Base-by-base conservation (phyloP, 2,329 filamentous ascomycete genomes). In the Samsoniella hepiali region DNA sequence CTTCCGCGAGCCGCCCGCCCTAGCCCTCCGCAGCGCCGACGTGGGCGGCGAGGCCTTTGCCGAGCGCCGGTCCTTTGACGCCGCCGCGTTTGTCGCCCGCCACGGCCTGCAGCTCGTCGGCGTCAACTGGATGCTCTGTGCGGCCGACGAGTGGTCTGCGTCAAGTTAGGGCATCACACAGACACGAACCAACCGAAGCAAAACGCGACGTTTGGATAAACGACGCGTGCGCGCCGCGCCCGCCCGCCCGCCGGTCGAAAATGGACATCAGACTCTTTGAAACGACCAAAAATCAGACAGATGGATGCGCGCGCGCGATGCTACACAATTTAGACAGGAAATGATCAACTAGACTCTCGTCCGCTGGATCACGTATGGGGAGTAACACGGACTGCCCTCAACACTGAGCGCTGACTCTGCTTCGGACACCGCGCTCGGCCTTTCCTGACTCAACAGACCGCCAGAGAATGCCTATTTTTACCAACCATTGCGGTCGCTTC, bases 31-130 rank as follows among this genome's bases (percentile, higher is more conserved):
- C 13, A 78, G 79, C 58, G 75, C 75, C 2, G 77, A 80, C n/a
- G 76, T 79, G 11, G 78, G 78, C 2, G 80, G 78, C 0, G 79
- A 81, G 62, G 79, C 81, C 64, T 80, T 81, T 58, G 74, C 76
- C 8, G 73, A 81, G 63, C 71, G 79, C 57, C 73, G 78, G 9
- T 78, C 75, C 0, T 81, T 81, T 65, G 73, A 77, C 56, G 72
- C 75, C 0, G 72, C 69, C 0, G 73, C 72, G 36, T 81, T 79
- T 62, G 74, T 77, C 1, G 69, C 72, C 50, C 74, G 72, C 65
- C 68, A 80, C 51, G 68, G 73, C 0, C 68, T 82, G 53, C 68
- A 66, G 15, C 73, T 81, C 17, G 77, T 79, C 0, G 75, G 73
- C 0, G 68, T 76, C 8, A 80, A 80, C 60, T 81, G 79, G 80